Base-by-base conservation (phyloP, 2,329 filamentous ascomycete species). In the Sclerotinia trifoliorum region DNA sequence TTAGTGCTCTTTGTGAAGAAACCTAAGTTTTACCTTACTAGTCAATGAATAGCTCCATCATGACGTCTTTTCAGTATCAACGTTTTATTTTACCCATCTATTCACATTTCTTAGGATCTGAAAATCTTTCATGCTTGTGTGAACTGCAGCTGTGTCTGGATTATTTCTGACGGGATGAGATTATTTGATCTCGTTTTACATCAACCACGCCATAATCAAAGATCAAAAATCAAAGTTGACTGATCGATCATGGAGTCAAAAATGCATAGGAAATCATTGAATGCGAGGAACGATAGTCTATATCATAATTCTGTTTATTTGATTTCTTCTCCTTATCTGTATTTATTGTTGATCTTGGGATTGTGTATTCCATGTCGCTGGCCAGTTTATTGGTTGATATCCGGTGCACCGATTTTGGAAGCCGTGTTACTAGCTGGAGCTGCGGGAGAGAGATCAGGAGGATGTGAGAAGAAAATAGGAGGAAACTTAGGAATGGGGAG, bases 351-450 rank as follows among this genome's bases (percentile, higher is more conserved):
- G 10, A 7, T 64, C 0, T 3, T 10, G 32, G 61, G 48, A 3
- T 26, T 64, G 1, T 54, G 32, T 35, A 60, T 58, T 5, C 54
- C 51, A 15, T 66, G 39, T 21, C 10, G n/a, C 7, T 70, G 78
- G 78, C 75, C 77, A 11, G 49, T 70, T 11, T 73, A 77, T 69
- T 82, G 80, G 80, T 68, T 79, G 3, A 42, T 81, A 19, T 82
- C 80, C n/a, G 80, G 80, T 19, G 77, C 79, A 2, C 79, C 80
- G 15, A 46, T 80, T 17, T 69, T 82, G 5, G 75, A 78, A 26
- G 69, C 73, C 15, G 49, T 72, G 78, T 81, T 7, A 72, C 21
- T 62, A 5, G 17, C 8, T 21, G 58, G 46, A 6, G 58, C 29
- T 2, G 29, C 7, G 26, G 26, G 44, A 4, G 19, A 6, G 42